Evolutionary conservation across 2,329 filamentous ascomycete genomes (phyloP).

Genomic region (Botrytis squamosa): DNA sequence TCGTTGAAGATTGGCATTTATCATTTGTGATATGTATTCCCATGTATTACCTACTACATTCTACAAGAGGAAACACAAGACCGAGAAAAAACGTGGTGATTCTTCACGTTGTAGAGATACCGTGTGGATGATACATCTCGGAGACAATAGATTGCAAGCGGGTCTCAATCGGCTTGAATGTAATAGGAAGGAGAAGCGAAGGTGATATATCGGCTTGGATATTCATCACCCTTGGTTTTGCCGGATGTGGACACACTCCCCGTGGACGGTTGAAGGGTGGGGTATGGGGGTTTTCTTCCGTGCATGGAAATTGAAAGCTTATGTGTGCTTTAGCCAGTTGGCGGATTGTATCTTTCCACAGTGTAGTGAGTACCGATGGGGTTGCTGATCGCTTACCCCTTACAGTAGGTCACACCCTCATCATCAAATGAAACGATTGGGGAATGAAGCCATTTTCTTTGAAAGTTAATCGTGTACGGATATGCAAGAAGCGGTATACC

Average conservation of each 20-base stretch:
- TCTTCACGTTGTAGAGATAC: not conserved
- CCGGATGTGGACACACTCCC: not conserved
- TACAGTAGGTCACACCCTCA: not conserved
- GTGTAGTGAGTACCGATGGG: not conserved
- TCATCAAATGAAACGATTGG: not conserved
- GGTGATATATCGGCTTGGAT: not conserved
- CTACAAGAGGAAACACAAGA: not conserved
- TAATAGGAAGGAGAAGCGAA: constrained; percentile 5
- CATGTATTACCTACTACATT: not conserved
- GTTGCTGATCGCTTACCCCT: not conserved
- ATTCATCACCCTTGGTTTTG: not conserved
- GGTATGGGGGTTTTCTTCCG: not conserved
- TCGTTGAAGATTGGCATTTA: not conserved
- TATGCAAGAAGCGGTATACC: not conserved
- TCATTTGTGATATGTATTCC: not conserved
- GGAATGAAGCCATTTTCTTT: not conserved
- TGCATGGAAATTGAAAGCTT: not conserved
- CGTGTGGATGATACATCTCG: not conserved
- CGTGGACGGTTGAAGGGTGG: not conserved
- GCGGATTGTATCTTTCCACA: not conserved
- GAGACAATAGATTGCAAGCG: not conserved
- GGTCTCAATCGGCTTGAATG: not conserved
- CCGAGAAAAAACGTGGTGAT: not conserved
- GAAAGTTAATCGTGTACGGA: not conserved
- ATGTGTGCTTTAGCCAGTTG: not conserved